Evolutionary conservation across 2,329 filamentous ascomycete species (phyloP).

Genomic region (Phoma sp.): DNA sequence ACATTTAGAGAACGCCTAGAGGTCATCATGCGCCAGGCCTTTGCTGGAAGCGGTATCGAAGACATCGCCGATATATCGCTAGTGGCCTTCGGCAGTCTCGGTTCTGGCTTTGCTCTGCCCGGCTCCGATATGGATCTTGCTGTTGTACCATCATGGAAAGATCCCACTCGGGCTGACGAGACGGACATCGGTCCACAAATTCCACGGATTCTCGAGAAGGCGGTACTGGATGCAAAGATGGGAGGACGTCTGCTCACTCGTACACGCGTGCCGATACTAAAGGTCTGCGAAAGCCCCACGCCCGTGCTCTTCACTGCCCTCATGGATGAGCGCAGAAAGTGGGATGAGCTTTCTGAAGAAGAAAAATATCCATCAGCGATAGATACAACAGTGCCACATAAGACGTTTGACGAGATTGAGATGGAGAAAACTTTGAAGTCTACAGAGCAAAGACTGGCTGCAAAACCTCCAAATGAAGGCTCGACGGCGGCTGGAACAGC

Average conservation of each 20-base stretch:
- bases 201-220: conserved; percentile 76
- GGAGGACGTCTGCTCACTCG: conserved; percentile 79
- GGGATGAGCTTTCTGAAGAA: conserved; percentile 65
- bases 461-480: neutral
- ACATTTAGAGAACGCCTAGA: conserved; percentile 71
- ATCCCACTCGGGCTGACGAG: conserved; percentile 25
- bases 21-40: conserved; percentile 65
- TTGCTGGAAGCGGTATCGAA: conserved; percentile 47
- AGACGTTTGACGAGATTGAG: conserved; percentile 18
- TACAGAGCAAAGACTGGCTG: conserved; percentile 4
- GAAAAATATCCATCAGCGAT: conserved; percentile 48
- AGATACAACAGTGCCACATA: conserved; percentile 20
- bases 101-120: conserved; percentile 84
- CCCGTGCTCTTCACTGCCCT: conserved; percentile 66
- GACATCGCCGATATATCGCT: conserved; percentile 65
- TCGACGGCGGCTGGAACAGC: neutral
- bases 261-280: conserved; percentile 86
- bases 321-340: conserved; percentile 69
- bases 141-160: conserved; percentile 67
- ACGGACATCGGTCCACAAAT: conserved; percentile 63
- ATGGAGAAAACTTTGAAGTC: conserved; percentile 8
- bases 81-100: conserved; percentile 81
- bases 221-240: conserved; percentile 72
- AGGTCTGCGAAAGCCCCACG: conserved; percentile 77
- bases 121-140: conserved; percentile 92